Evolutionary conservation across 345 rosid species (phyloP).

Genomic region (Eucalyptus cloeziana): DNA sequence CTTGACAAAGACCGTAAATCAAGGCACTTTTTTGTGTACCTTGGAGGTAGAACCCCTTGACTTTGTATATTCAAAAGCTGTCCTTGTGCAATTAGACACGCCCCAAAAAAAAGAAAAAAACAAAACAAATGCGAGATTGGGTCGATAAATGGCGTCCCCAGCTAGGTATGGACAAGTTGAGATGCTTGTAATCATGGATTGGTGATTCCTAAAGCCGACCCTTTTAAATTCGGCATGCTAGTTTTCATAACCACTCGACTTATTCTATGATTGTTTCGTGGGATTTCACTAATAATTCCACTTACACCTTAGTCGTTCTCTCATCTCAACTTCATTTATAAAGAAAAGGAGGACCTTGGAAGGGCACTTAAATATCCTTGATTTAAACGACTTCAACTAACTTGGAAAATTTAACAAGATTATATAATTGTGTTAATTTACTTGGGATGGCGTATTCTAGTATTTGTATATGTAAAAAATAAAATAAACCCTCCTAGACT

Average conservation of each 20-base stretch:
- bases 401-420: not conserved
- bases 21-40: not conserved
- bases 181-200: not conserved
- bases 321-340: not conserved
- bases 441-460: not conserved
- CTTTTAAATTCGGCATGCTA: not conserved
- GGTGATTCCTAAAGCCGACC: not conserved
- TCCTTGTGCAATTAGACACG: not conserved
- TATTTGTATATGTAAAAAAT: not conserved
- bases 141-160: not conserved
- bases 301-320: not conserved
- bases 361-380: not conserved
- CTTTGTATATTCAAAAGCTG: not conserved
- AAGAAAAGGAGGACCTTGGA: not conserved
- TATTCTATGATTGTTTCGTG: not conserved
- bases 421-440: not conserved
- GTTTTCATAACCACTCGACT: not conserved
- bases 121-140: not conserved
- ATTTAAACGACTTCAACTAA: not conserved
- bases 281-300: not conserved
- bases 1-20: not conserved
- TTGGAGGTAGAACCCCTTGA: not conserved
- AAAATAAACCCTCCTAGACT: not conserved
- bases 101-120: not conserved
- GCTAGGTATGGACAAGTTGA: not conserved